Evolutionary conservation across 179 eudicot species (phyloP), one percentile per base, ranked within the genome.

Genomic region (Carnegiea gigantea): DNA sequence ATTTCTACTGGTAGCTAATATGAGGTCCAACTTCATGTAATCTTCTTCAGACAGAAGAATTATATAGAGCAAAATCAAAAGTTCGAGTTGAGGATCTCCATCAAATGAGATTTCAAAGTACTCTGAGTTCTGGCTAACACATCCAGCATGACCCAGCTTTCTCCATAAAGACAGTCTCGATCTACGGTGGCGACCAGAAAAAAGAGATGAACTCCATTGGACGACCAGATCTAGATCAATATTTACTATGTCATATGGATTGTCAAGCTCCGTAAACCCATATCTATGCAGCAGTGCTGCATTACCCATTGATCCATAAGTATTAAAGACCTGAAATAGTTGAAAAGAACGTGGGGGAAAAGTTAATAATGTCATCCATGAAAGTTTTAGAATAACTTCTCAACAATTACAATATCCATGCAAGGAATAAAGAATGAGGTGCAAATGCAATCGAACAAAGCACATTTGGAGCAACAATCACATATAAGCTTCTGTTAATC

Each of bases 261-360:
- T 96, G 70, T 90, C 91, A 40, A 80, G 84, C 82, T 96, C 99
- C 70, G 99, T 91, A 83, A 96, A 96, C 78, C 99, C 99, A 75
- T 96, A 96, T 85, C 99, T 86, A 77, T 93, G 98, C 30, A 94
- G 91, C 86, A 96, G 88, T 57, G 98, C 98, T 65, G 99, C 99
- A 89, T 96, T 96, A 43, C 99, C 98, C 82, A 92, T 80, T 23
- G 68, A 85, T 65, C 98, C 98, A 83, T 96, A 96, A 46, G 99
- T 96, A 84, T 96, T 96, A 86, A 92, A 94, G 40, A 96, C 98
- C 98, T 95, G 89, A 78, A 87, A 86, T 51, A 51, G 17, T n/a
- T 59, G n/a, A 38, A 57, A 38, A 68, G 11, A 40, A 40, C 8
- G 8, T 40, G 6, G 44, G 44, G 44, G 44, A 40, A 40, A 79